phyloP scores from a whole-genome alignment of 1,284 basidiomycete species.

The Ustilago vetiveriae region DNA sequence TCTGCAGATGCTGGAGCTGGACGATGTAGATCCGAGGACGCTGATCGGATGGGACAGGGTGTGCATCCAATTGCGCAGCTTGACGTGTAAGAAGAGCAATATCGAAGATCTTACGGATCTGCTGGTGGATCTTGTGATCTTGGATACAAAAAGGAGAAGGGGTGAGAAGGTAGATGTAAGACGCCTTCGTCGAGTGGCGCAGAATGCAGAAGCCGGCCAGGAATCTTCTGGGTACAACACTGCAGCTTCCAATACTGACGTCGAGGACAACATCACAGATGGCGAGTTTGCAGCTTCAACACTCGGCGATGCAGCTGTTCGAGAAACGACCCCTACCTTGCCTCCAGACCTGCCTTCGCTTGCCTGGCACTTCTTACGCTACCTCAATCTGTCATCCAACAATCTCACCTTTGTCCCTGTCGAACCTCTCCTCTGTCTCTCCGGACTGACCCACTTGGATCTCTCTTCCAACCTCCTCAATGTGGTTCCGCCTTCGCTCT shows the following conservation, averaged over 20 bases:
- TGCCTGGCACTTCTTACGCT: conserved; percentile 81
- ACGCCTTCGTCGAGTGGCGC: conserved; percentile 4
- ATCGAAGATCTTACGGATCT: conserved; percentile 84
- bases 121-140: conserved; percentile 78
- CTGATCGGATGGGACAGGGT: conserved; percentile 86
- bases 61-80: conserved; percentile 76
- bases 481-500: conserved; percentile 76
- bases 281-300: neutral
- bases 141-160: conserved; percentile 71
- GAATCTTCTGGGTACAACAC: neutral
- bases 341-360: conserved; percentile 72
- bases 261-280: conserved; percentile 1
- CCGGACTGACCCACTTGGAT: conserved; percentile 68
- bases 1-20: conserved; percentile 77
- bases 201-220: neutral
- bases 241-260: conserved; percentile 6
- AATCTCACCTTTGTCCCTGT: conserved; percentile 82
- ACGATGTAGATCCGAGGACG: conserved; percentile 82
- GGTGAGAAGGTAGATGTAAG: conserved; percentile 33
- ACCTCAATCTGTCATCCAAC: conserved; percentile 83
- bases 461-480: conserved; percentile 69
- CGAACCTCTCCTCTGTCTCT: conserved; percentile 70
- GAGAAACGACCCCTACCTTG: conserved; percentile 71
- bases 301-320: neutral
- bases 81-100: conserved; percentile 80